These are phyloP conservation scores for Stevia rebaudiana DNA, from an alignment of 140 eudicot genomes.

Conservation along the genomic window DNA sequence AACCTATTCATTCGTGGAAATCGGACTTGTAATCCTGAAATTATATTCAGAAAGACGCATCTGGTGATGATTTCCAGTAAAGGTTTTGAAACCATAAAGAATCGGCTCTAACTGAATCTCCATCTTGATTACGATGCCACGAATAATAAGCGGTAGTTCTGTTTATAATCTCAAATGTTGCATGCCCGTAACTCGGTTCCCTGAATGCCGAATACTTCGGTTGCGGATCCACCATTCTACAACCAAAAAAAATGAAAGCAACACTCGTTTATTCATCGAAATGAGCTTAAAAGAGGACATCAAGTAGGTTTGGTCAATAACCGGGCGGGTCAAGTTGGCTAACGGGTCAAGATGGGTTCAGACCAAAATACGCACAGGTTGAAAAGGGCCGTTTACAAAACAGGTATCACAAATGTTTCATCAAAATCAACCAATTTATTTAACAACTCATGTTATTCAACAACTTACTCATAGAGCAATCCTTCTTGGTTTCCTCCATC, in stretches of 20 bases:
- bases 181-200: conserved; percentile 85
- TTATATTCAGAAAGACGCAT: conserved; percentile 23
- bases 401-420: not conserved
- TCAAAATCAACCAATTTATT: not conserved
- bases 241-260: not conserved
- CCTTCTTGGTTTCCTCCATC: conserved; percentile 98
- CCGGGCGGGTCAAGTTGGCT: not conserved
- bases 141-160: conserved; percentile 62
- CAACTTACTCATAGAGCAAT: conserved; percentile 61
- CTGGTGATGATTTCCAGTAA: conserved; percentile 42
- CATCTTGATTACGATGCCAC: conserved; percentile 89
- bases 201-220: conserved; percentile 74
- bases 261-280: not conserved
- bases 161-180: conserved; percentile 62
- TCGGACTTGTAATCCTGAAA: not conserved
- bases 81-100: conserved; percentile 64
- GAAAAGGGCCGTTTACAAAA: not conserved
- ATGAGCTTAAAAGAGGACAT: not conserved
- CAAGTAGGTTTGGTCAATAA: no score
- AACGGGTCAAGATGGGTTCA: not conserved
- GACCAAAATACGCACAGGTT: not conserved
- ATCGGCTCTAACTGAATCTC: conserved; percentile 61
- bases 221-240: conserved; percentile 82
- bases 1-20: not conserved
- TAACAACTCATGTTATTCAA: not conserved